A percentile compares a stretch with the other conserved stretches of the same genome.
Evolutionary conservation across 345 rosid species (phyloP).

Genomic region (Bruguiera parviflora): DNA sequence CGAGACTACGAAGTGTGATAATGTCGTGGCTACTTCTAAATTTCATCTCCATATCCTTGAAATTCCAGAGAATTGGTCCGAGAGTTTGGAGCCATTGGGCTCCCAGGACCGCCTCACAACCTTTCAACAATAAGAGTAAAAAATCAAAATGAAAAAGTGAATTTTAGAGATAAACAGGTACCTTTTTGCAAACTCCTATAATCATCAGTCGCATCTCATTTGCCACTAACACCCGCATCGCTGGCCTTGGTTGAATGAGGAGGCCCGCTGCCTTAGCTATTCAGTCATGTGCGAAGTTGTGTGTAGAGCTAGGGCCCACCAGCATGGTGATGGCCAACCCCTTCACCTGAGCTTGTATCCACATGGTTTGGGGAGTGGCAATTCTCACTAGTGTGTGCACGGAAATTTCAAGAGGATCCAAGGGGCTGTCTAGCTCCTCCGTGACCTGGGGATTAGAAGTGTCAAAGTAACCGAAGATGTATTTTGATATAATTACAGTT

Average conservation of each 20-base stretch:
- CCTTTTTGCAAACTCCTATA: not conserved
- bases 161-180: not conserved
- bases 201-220: not conserved
- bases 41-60: not conserved
- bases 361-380: not conserved
- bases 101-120: not conserved
- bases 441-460: accelerated
- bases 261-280: not conserved
- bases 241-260: not conserved
- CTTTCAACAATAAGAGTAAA: not conserved
- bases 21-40: not conserved
- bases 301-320: not conserved
- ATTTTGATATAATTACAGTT: too few species aligned
- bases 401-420: not conserved
- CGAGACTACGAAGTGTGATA: too few species aligned
- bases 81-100: not conserved
- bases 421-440: not conserved
- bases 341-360: not conserved
- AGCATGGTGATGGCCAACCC: not conserved
- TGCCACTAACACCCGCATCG: not conserved
- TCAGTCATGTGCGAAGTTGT: not conserved
- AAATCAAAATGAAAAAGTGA: not conserved
- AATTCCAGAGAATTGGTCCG: not conserved
- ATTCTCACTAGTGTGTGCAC: not conserved
- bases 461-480: too few species aligned